Evolutionary conservation across 495 filamentous ascomycete species (phyloP).

Genomic region (Cetradonia linearis): DNA sequence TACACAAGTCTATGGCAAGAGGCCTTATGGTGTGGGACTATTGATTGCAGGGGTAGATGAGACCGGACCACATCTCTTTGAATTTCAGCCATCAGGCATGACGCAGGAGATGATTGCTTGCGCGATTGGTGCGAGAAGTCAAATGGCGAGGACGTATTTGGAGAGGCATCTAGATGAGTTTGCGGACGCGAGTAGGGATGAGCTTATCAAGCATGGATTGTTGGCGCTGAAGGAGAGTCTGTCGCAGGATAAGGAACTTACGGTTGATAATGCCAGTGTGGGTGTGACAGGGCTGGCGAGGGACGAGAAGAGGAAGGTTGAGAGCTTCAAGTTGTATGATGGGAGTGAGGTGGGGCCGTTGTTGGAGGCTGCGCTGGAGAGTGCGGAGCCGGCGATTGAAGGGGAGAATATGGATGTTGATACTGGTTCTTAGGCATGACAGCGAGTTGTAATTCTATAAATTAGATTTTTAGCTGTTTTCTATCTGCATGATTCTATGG

Average conservation of each 20-base stretch:
- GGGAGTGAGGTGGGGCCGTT: conserved; percentile 65
- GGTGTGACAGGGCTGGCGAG: conserved; percentile 59
- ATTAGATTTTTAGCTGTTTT: neutral
- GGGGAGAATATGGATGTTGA: conserved; percentile 34
- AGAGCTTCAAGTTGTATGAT: conserved; percentile 88
- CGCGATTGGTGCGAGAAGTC: conserved; percentile 87
- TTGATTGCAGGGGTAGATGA: conserved; percentile 91
- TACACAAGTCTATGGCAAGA: conserved; percentile 94
- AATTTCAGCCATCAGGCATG: conserved; percentile 94
- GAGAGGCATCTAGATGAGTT: conserved; percentile 86
- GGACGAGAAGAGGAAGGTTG: conserved; percentile 43
- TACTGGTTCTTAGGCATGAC: conserved; percentile 39
- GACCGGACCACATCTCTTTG: conserved; percentile 86
- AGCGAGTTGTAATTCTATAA: neutral
- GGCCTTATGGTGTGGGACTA: conserved; percentile 92
- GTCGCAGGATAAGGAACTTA: conserved; percentile 94
- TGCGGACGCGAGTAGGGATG: conserved; percentile 58
- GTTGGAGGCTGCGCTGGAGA: conserved; percentile 55
- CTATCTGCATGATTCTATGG: neutral
- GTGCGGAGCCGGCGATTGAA: conserved; percentile 48
- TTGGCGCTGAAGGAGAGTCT: conserved; percentile 89
- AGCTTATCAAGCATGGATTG: conserved; percentile 83
- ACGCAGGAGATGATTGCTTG: conserved; percentile 94
- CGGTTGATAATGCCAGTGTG: conserved; percentile 88
- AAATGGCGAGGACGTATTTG: conserved; percentile 95